Conservation (phyloP, 164 flowering plant genomes). For the Santalum album region DNA sequence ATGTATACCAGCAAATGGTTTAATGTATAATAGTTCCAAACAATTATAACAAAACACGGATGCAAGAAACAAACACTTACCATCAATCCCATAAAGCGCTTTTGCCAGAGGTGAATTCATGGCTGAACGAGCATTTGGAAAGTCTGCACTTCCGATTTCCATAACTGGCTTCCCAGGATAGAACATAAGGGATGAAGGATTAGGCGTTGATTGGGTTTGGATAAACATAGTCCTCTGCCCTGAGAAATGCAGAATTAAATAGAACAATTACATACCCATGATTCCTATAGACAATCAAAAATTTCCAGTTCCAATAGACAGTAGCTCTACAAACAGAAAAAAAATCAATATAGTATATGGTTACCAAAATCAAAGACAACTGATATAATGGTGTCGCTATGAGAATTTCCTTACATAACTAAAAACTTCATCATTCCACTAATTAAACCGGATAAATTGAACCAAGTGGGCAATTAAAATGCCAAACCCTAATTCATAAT, state of each 20-base stretch:
- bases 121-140: conserved; percentile 86
- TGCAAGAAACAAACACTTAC: conserved; percentile 25
- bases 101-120: conserved; percentile 86
- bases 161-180: conserved; percentile 89
- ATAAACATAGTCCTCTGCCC: conserved; percentile 94
- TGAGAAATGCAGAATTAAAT: conserved; percentile 18
- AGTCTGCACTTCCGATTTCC: conserved; percentile 92
- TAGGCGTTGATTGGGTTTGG: conserved; percentile 90
- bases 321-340: no score
- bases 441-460: no score
- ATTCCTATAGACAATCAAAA: background rate
- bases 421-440: no score
- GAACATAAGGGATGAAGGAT: conserved; percentile 90
- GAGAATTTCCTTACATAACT: no score
- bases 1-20: no score
- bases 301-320: background rate
- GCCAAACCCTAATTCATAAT: no score
- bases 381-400: no score
- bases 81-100: conserved; percentile 70
- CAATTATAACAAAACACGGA: background rate
- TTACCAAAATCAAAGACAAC: no score
- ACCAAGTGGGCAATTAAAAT: no score
- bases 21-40: background rate
- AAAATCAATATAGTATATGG: no score
- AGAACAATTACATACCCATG: background rate